Percentiles rank a stretch among this genome's conserved stretches.
Evolutionary conservation across 2,329 filamentous ascomycete genomes (phyloP).

Genomic region (Apiospora malaysiana): DNA sequence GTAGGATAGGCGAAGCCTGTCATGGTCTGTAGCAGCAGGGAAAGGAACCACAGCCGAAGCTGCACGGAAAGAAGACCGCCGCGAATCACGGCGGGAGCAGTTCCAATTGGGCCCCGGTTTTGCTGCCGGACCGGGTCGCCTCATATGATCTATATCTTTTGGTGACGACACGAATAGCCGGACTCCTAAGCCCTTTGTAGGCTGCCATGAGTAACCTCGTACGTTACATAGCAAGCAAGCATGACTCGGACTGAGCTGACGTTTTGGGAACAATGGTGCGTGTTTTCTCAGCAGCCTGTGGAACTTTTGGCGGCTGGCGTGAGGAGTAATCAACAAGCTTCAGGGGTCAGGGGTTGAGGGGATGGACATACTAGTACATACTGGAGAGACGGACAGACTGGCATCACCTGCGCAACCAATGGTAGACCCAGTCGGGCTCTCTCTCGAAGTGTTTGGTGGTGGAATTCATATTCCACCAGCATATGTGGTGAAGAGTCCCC

Average conservation of each 20-base stretch:
- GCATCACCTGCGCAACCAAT: neutral
- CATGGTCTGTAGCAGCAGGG: slow-evolving; percentile 1
- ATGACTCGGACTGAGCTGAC: neutral
- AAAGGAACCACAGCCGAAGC: slow-evolving; percentile 1
- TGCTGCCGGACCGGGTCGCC: neutral
- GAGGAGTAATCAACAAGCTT: neutral
- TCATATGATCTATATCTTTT: neutral
- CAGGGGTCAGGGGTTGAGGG: neutral
- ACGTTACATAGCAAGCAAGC: neutral
- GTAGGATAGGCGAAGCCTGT: neutral
- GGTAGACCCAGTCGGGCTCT: neutral
- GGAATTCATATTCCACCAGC: neutral
- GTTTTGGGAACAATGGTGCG: neutral
- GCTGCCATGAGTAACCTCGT: neutral
- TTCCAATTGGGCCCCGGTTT: slow-evolving; percentile 14
- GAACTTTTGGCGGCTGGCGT: neutral
- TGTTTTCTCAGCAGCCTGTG: neutral
- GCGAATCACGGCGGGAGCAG: slow-evolving; percentile 10
- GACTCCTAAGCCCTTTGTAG: neutral
- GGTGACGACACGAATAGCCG: neutral
- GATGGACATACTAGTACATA: slow-evolving; percentile 7
- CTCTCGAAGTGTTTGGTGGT: neutral
- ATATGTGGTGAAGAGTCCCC: neutral
- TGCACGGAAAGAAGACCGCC: neutral
- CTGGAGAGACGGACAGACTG: neutral